phyloP scores from a whole-genome alignment of 345 rosid species.

The Salix exigua region DNA sequence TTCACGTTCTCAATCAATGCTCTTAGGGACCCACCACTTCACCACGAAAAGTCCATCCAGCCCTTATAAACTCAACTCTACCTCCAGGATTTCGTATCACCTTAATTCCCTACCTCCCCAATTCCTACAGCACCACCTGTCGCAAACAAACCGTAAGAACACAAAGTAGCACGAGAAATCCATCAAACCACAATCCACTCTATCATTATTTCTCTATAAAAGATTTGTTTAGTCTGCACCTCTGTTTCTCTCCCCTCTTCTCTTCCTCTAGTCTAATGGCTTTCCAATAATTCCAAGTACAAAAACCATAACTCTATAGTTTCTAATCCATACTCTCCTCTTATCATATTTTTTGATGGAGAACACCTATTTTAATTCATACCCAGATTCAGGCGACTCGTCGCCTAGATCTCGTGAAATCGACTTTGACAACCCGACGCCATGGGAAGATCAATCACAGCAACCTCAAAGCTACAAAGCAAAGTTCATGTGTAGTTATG shows the following conservation, averaged over 20 bases:
- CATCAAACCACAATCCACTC: neutral
- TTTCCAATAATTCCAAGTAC: neutral
- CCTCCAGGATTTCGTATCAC: neutral
- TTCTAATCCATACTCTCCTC: neutral
- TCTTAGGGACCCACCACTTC: constrained; percentile 19
- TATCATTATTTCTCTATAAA: neutral
- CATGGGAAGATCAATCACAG: constrained; percentile 70
- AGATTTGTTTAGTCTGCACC: neutral
- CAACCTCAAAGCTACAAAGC: constrained; percentile 43
- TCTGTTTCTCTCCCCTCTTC: neutral
- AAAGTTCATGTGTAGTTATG: constrained; percentile 87
- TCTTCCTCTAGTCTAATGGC: neutral
- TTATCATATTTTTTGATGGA: constrained; percentile 41
- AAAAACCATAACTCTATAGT: neutral
- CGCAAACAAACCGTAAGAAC: neutral
- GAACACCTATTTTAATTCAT: constrained; percentile 50
- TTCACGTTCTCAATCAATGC: constrained; percentile 17
- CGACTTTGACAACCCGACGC: constrained; percentile 71
- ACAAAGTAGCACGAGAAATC: neutral
- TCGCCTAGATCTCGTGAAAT: constrained; percentile 95
- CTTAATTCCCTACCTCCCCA: neutral
- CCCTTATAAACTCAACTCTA: neutral
- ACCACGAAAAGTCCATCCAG: neutral
- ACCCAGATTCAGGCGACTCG: constrained; percentile 85
- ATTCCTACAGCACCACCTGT: neutral